Percentiles rank a stretch among this genome's conserved stretches.
Evolutionary conservation across 1,284 basidiomycete genomes (phyloP).

Genomic region (Naganishia sp.): DNA sequence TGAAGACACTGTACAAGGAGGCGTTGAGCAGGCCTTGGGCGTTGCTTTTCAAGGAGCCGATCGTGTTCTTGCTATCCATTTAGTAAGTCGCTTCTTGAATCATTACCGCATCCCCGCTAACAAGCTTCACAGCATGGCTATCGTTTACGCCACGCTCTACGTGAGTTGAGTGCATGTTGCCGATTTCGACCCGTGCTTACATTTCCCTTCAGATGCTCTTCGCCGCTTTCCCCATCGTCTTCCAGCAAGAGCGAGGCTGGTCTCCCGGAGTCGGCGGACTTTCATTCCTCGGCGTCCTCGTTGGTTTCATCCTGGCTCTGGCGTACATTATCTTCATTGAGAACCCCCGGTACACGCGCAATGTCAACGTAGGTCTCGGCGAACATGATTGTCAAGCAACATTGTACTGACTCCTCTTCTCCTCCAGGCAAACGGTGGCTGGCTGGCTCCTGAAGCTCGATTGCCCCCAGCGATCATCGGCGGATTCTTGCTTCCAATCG

Average conservation of each 20-base stretch:
- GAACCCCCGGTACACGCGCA: conserved; percentile 39
- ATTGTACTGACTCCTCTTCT: background rate
- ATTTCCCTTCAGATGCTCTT: conserved; percentile 42
- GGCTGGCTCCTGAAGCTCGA: conserved; percentile 56
- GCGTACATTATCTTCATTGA: conserved; percentile 57
- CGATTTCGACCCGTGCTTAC: background rate
- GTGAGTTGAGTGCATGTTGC: conserved; percentile 31
- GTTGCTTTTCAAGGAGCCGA: conserved; percentile 56
- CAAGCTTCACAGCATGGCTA: conserved; percentile 39
- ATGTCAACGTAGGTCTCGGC: conserved; percentile 18
- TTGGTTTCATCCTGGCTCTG: conserved; percentile 61
- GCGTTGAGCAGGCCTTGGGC: conserved; percentile 56
- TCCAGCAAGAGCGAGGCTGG: conserved; percentile 46
- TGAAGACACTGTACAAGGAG: conserved; percentile 48
- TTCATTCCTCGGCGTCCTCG: conserved; percentile 66
- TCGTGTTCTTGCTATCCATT: conserved; percentile 56
- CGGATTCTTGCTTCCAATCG: conserved; percentile 62
- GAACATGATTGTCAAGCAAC: background rate
- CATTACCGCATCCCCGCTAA: background rate
- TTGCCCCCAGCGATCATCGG: conserved; percentile 64
- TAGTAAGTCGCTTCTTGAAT: conserved; percentile 40
- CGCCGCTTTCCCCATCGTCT: conserved; percentile 50
- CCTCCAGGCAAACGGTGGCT: conserved; percentile 13
- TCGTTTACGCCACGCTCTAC: conserved; percentile 52
- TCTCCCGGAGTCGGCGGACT: conserved; percentile 61